Conservation (phyloP, 2,329 filamentous ascomycete genomes). For the Leptographium wingfieldii region DNA sequence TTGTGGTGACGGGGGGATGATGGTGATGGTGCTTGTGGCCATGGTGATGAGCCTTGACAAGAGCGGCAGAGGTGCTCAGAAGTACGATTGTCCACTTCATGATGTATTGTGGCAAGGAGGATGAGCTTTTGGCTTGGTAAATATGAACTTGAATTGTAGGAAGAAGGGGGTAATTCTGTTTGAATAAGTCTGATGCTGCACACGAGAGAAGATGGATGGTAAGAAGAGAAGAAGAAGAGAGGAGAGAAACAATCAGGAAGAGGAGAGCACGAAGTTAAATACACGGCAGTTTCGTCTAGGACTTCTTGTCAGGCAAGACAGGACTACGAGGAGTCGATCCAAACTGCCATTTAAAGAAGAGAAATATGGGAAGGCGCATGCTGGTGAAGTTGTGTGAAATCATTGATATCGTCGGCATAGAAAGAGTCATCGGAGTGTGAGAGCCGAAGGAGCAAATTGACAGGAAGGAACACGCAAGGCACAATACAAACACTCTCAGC, state of each 20-base stretch:
- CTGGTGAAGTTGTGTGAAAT: background rate
- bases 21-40: conserved; percentile 1
- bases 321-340: background rate
- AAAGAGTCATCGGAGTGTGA: background rate
- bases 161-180: conserved; percentile 4
- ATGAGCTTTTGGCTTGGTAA: background rate
- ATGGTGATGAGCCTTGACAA: conserved; percentile 4
- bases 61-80: conserved; percentile 6
- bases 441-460: too few species aligned
- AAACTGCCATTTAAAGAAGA: background rate
- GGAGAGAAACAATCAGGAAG: background rate
- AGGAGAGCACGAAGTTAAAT: background rate
- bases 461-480: background rate
- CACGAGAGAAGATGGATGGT: background rate
- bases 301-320: too few species aligned
- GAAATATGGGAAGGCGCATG: background rate
- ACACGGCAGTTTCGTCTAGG: background rate
- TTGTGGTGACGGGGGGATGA: background rate
- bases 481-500: background rate
- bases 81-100: conserved; percentile 11
- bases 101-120: background rate
- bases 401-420: background rate
- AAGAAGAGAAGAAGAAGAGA: background rate
- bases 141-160: background rate
- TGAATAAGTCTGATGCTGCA: conserved; percentile 5